Evolutionary conservation across 306 rosid species (phyloP), one percentile per base, ranked within the genome.

Genomic region (Fragaria ananassa): DNA sequence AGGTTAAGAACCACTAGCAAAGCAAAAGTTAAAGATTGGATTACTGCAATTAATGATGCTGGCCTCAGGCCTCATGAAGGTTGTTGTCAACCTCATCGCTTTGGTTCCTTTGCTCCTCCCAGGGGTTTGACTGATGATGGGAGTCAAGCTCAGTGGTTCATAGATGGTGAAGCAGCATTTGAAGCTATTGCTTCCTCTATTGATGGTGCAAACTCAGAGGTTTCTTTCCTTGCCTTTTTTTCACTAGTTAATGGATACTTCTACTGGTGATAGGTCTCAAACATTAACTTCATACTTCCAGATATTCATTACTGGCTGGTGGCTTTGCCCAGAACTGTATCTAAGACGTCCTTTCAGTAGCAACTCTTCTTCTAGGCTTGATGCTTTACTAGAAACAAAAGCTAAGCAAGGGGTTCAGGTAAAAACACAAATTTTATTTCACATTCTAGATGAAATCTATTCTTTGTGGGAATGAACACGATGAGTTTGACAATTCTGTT

Each of bases 261-360:
- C 66, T 42, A 29, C 39, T 81, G 68, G 8, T 34, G 57, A 18
- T 19, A 45, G 57, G 56, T 12, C 74, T 68, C 37, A 29, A 54
- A 19, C 58, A 13, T 75, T 41, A 19, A 73, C 74, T 45, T 44
- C 21, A 14, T 69, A 61, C 44, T 75, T 69, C 78, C 81, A 86
- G 89, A 83, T 86, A 42, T 83, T 83, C 83, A 80, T 86, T 27
- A 86, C 89, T 71, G 89, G 89, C 44, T 86, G 89, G 89, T 86
- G 89, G 89, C 83, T 86, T 70, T 86, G 89, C 74, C 89, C 89
- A 5, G 89, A 86, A 63, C 72, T 86, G 65, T 80, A 86, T 80
- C 41, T 83, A 57, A 79, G 89, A 72, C 89, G 89, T 67, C 89
- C 89, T 27, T 86, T 83, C 70, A 66, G 60, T 35, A 8, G 34